Evolutionary conservation across 2,329 filamentous ascomycete species (phyloP).

Genomic region (Aureobasidium sp.): DNA sequence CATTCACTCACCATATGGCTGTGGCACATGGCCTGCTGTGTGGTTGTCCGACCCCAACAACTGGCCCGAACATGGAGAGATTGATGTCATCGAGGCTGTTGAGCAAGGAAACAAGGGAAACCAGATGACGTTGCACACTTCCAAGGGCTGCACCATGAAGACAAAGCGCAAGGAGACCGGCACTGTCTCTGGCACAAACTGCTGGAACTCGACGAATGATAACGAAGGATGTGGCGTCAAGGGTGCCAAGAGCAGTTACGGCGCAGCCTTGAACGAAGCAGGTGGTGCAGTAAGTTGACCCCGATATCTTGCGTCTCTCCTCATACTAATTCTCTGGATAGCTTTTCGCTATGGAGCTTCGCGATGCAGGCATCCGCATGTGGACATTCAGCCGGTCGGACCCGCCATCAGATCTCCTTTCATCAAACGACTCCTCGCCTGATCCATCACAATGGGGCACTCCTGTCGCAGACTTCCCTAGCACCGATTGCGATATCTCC

Average conservation of each 20-base stretch:
- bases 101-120: constrained; percentile 27
- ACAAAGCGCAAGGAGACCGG: constrained; percentile 31
- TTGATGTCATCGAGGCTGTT: constrained; percentile 32
- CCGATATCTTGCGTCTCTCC: neutral
- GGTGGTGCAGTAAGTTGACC: constrained; percentile 26
- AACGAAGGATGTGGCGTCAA: constrained; percentile 27
- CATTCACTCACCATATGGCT: constrained; percentile 56
- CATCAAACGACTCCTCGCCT: constrained; percentile 1
- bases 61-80: constrained; percentile 46
- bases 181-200: constrained; percentile 23
- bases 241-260: constrained; percentile 27
- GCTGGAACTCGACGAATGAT: constrained; percentile 21
- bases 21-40: constrained; percentile 58
- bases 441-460: constrained; percentile 7
- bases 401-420: constrained; percentile 36
- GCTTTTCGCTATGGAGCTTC: constrained; percentile 53
- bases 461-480: constrained; percentile 57
- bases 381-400: constrained; percentile 30
- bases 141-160: constrained; percentile 25
- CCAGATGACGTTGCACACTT: constrained; percentile 28
- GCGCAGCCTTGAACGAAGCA: constrained; percentile 25
- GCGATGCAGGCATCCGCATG: constrained; percentile 51
- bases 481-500: constrained; percentile 41
- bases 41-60: constrained; percentile 56
- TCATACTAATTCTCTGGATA: neutral